Conservation (phyloP, 192 early-diverging fungal species). For the Coemansia sp. region DNA sequence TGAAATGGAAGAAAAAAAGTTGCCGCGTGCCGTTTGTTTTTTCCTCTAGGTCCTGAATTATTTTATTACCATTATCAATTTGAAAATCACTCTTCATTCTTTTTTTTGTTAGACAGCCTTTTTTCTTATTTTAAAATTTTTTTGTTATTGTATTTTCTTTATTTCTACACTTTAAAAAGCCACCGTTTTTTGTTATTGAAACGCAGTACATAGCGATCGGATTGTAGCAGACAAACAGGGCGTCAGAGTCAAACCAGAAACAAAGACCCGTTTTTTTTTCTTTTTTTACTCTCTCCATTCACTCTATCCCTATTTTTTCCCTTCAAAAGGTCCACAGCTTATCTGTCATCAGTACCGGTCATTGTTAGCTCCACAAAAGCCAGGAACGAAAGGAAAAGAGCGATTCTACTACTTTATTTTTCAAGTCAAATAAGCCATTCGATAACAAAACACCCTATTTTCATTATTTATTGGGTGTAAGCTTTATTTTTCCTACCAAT, state of each 20-base stretch:
- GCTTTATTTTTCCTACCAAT: too few relatives aligned
- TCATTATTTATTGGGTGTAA: too few relatives aligned
- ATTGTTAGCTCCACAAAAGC: neutral
- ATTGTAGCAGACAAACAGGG: neutral
- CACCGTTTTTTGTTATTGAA: neutral
- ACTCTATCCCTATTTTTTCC: neutral
- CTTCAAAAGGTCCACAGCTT: neutral
- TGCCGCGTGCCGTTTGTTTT: too few relatives aligned
- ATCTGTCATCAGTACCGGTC: too few relatives aligned
- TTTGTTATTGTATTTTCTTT: neutral
- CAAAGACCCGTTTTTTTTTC: neutral
- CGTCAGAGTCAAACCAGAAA: neutral
- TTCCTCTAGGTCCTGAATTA: neutral
- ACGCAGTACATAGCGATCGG: neutral
- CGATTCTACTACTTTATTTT: too few relatives aligned
- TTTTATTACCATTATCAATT: neutral
- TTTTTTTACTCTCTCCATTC: neutral
- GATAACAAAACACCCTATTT: too few relatives aligned
- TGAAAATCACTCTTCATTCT: neutral
- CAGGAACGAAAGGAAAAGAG: too few relatives aligned
- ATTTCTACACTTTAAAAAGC: constrained; percentile 2
- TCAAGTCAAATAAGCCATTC: too few relatives aligned
- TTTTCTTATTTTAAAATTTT: neutral
- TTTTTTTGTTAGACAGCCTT: neutral
- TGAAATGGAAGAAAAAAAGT: neutral